Evolutionary conservation across 2,329 filamentous ascomycete species (phyloP).

Genomic region (Fusarium setosum): DNA sequence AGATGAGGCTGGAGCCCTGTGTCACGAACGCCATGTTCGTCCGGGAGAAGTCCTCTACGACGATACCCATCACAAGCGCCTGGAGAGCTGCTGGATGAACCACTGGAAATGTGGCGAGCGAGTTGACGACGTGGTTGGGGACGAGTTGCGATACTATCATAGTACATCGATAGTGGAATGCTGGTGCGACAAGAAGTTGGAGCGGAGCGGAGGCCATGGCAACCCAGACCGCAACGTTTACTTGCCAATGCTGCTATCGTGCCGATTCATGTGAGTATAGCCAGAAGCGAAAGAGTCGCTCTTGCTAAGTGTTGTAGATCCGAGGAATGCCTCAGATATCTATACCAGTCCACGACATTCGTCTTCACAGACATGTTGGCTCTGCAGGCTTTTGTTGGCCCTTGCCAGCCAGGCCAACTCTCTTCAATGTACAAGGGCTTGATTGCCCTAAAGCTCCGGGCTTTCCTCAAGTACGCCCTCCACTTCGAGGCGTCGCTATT

Average conservation of each 20-base stretch:
- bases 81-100: not conserved
- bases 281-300: no score
- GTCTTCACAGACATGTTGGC: not conserved
- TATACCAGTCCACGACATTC: not conserved
- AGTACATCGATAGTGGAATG: not conserved
- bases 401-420: not conserved
- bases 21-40: not conserved
- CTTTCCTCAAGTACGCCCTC: not conserved
- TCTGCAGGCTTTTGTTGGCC: not conserved
- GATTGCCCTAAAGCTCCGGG: not conserved
- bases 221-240: not conserved
- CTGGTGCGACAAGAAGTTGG: not conserved
- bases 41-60: not conserved
- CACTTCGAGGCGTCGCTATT: not conserved
- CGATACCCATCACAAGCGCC: not conserved
- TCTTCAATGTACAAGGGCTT: not conserved
- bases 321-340: not conserved
- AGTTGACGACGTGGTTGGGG: not conserved
- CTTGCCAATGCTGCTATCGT: not conserved
- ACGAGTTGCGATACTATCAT: not conserved
- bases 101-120: not conserved
- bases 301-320: not conserved
- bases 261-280: not conserved
- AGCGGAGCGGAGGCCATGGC: no score
- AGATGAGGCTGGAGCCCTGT: not conserved